Evolutionary conservation across 2,329 filamentous ascomycete genomes (phyloP).

Genomic region (Fusarium bactridioides): DNA sequence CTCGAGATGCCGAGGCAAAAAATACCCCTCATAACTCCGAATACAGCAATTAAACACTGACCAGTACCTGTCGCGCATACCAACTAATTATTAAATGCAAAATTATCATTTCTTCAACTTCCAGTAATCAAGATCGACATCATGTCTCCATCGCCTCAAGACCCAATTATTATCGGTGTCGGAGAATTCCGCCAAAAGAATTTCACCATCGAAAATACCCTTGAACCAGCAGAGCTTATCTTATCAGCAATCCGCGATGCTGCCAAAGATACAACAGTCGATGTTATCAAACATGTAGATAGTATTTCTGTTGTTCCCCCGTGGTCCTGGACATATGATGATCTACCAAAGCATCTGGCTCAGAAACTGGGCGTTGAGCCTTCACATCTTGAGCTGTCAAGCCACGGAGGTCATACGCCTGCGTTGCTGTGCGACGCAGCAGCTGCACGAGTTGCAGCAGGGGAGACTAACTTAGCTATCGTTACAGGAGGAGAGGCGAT

Average conservation of each 20-base stretch:
- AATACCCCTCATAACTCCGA: neutral
- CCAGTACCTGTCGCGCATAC: too few species aligned
- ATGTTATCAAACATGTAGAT: slow-evolving; percentile 51
- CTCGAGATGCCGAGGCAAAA: neutral
- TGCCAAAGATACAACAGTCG: slow-evolving; percentile 54
- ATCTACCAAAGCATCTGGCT: slow-evolving; percentile 63
- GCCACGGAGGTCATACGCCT: slow-evolving; percentile 71
- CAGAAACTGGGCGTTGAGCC: slow-evolving; percentile 57
- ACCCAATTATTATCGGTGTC: slow-evolving; percentile 68
- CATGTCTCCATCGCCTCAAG: neutral
- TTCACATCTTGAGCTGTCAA: slow-evolving; percentile 58
- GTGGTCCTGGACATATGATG: slow-evolving; percentile 72
- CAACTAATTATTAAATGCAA: neutral
- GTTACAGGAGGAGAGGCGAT: slow-evolving; percentile 71
- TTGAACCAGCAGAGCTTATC: slow-evolving; percentile 68
- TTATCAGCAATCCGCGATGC: slow-evolving; percentile 61
- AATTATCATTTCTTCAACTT: neutral
- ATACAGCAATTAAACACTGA: neutral
- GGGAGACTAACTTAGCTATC: slow-evolving; percentile 64
- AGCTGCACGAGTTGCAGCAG: slow-evolving; percentile 61
- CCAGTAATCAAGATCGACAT: neutral
- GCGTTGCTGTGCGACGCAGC: slow-evolving; percentile 70
- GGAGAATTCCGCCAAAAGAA: slow-evolving; percentile 69
- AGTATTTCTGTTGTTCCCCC: slow-evolving; percentile 67
- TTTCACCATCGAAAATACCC: slow-evolving; percentile 53